Base-by-base conservation (phyloP, 164 flowering plant species). In the Amborella trichopoda region DNA sequence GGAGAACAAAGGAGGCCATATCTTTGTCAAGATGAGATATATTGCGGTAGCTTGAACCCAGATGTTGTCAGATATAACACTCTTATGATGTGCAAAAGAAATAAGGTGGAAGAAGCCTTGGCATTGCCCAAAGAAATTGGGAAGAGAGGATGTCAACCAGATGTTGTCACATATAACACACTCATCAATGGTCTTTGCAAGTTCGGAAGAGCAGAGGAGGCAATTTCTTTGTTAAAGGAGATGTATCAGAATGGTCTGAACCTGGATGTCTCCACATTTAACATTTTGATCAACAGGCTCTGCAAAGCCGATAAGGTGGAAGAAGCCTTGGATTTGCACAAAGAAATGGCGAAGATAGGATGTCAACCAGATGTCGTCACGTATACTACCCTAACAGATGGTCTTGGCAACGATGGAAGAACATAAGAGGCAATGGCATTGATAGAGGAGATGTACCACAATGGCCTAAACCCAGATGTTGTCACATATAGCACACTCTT, bases 391-490 rank as follows among this genome's bases (percentile, higher is more conserved):
- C 50, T 87, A 19, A 74, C 80, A 12, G 59, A 71, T 55, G 68
- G 74, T 23, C 77, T 75, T 25, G 65, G 60, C 57, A 75, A 62
- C 49, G 55, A 46, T 40, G 44, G 44, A 23, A 61, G 53, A 32
- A 65, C 77, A 5, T 78, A 79, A 20, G 81, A 84, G 68, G 94
- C 84, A 19, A 61, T 67, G 59, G 50, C 68, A 20, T 28, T 77
- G 57, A 80, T 71, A 46, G 71, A 72, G 47, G 78, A 80, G 52
- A 84, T 84, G 94, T 60, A 80, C 40, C 53, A 34, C 46, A 56
- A 58, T 46, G 96, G 90, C 8, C 22, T 77, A 24, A 62, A 70
- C 37, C 95, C 91, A 41, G 99, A 93, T 61, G 72, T 73, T n/a
- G 82, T 88, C 48, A 70, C 86, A 23, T 72, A 70, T 32, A 73